These are phyloP conservation scores for Glycine latifolia DNA, from an alignment of 306 rosid genomes.

Conservation along the genomic window DNA sequence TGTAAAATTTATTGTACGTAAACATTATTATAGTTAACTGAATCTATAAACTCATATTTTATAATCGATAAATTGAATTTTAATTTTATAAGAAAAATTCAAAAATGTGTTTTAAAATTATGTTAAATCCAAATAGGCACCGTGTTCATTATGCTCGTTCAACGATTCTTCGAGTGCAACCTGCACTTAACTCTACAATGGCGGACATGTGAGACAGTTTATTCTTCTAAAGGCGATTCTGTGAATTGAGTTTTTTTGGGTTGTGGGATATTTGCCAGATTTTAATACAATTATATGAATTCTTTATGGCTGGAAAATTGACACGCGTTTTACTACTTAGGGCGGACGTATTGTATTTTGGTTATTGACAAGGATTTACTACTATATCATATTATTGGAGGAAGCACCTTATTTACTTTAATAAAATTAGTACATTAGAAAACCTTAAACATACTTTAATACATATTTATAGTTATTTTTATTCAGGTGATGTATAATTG, in stretches of 20 bases:
- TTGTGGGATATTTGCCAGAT: slow-evolving; percentile 1
- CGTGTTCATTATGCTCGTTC: background rate
- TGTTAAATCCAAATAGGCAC: too few species aligned
- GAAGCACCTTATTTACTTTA: background rate
- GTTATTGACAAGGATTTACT: background rate
- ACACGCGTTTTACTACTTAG: background rate
- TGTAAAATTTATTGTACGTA: too few species aligned
- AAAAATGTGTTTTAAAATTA: too few species aligned
- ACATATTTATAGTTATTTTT: too few species aligned
- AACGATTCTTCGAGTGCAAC: background rate
- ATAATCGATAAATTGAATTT: too few species aligned
- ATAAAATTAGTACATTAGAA: too few species aligned
- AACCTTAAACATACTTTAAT: too few species aligned
- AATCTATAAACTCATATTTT: too few species aligned
- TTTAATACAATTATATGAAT: background rate
- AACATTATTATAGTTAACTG: too few species aligned
- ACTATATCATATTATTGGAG: background rate
- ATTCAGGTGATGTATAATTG: too few species aligned
- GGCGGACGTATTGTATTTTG: background rate
- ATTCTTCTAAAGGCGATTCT: slow-evolving; percentile 10
- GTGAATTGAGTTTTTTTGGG: background rate
- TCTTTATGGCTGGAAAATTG: background rate
- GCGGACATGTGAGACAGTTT: slow-evolving; percentile 20
- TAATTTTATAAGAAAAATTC: too few species aligned
- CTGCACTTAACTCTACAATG: slow-evolving; percentile 16